Base-by-base conservation (phyloP, 768 basidiomycete genomes). In the Lactifluus piperatus region DNA sequence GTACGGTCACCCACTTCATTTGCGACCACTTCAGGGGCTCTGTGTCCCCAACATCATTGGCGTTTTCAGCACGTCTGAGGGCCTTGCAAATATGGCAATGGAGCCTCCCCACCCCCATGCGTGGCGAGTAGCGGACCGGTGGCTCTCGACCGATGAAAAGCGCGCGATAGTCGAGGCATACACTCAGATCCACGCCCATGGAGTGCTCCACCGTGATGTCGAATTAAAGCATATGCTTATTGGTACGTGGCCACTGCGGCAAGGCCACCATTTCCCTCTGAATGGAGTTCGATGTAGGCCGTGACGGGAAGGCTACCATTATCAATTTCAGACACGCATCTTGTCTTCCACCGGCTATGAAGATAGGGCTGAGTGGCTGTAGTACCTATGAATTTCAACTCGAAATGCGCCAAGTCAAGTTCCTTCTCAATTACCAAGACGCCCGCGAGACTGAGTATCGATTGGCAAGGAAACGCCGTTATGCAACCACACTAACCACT, bases 371-470 rank as follows among this genome's bases (percentile, higher is more conserved):
- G 13, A 63, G 64, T 62, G 18, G 77, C 75, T 18, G 71, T 70
- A 43, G 49, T 22, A 67, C 68, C 14, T 71, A 69, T 2, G 78
- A 82, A 20, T 71, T 84, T 37, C 69, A 66, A 22, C 44, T 75
- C 58, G 84, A 85, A 63, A 79, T 81, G 74, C 74, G 81, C 54
- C 76, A 79, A 62, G 77, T 84, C 62, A 77, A 76, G 66, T 81
- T 75, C 67, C 75, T 79, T 61, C 74, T 85, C 34, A 75, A 83
- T 67, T 76, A 72, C 56, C 58, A 69, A 54, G 72, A 68, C 27
- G 73, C 76, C 0, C 69, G 74, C n/a, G 64, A 55, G 36, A 27
- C 30, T 47, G 64, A 64, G 41, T 63, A 56, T 46, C 41, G 34
- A 24, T 49, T 53, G 16, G 61, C 61, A 20, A 54, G 32, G 45